Percentiles rank a stretch among this genome's conserved stretches.
phyloP scores from a whole-genome alignment of 495 filamentous ascomycete species.

The Penicillium bovifimosum region DNA sequence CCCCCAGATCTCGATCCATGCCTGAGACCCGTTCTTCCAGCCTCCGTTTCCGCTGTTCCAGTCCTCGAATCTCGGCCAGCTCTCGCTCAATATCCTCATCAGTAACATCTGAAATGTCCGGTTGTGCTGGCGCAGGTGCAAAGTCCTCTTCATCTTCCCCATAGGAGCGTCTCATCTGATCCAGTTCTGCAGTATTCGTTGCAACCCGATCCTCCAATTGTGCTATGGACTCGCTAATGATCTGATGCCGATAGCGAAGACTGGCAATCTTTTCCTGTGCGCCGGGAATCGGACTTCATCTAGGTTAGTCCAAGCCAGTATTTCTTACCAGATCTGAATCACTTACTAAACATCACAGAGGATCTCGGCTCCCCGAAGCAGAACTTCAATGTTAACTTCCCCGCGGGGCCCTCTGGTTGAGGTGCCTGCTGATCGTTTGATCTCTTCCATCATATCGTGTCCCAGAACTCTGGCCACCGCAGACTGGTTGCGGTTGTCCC shows the following conservation, averaged over 20 bases:
- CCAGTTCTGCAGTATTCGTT: slow-evolving; percentile 68
- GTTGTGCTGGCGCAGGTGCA: slow-evolving; percentile 33
- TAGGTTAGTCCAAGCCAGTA: background rate
- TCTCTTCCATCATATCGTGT: slow-evolving; percentile 77
- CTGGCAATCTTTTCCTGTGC: slow-evolving; percentile 71
- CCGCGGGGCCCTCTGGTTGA: slow-evolving; percentile 42
- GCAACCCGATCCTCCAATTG: slow-evolving; percentile 76
- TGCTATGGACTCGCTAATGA: slow-evolving; percentile 66
- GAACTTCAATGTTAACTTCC: slow-evolving; percentile 80
- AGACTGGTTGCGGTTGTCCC: slow-evolving; percentile 65
- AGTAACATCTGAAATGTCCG: slow-evolving; percentile 50
- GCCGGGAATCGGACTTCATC: slow-evolving; percentile 63
- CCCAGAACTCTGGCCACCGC: slow-evolving; percentile 88
- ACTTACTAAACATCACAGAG: slow-evolving; percentile 79
- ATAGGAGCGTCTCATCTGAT: slow-evolving; percentile 60
- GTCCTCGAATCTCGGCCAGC: slow-evolving; percentile 69
- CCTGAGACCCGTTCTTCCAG: slow-evolving; percentile 70
- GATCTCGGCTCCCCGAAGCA: slow-evolving; percentile 86
- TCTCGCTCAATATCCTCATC: slow-evolving; percentile 71
- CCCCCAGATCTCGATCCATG: slow-evolving; percentile 76
- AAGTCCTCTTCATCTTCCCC: slow-evolving; percentile 34
- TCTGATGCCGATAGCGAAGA: slow-evolving; percentile 64
- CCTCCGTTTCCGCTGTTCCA: slow-evolving; percentile 70
- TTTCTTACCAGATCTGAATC: background rate
- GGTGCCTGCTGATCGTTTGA: slow-evolving; percentile 52